Conservation (phyloP, 2,329 filamentous ascomycete species). For the Phyllosticta ampelicida region DNA sequence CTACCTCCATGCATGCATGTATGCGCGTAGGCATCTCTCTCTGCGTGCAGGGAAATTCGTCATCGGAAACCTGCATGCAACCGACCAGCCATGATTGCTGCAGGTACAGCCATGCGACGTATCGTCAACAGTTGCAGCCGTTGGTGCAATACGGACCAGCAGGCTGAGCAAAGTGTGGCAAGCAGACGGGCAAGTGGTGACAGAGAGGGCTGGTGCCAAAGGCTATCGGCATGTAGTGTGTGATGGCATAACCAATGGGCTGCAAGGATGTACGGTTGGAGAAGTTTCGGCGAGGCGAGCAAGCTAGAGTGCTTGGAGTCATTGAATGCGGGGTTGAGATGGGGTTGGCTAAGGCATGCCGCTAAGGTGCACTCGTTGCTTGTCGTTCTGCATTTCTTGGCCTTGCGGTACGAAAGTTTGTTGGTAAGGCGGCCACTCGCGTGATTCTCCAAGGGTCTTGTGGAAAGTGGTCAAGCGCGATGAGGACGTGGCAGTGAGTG, state of each 20-base stretch:
- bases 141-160: not conserved
- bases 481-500: not conserved
- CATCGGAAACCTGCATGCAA: not conserved
- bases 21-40: not conserved
- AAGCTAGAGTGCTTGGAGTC: not conserved
- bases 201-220: not conserved
- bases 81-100: too few relatives aligned
- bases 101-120: not conserved
- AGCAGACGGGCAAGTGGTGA: not conserved
- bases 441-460: not conserved
- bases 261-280: not conserved
- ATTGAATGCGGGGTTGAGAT: not conserved
- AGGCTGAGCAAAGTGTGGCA: not conserved
- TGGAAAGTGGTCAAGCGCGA: not conserved
- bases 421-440: not conserved
- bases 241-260: not conserved
- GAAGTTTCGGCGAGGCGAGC: not conserved
- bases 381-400: not conserved
- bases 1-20: not conserved
- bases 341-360: not conserved
- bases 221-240: not conserved
- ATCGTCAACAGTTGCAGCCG: not conserved
- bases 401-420: not conserved
- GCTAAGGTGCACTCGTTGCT: too few relatives aligned
- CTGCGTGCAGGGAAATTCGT: not conserved